Conservation (phyloP, 768 basidiomycete genomes). For the Solioccasus polychromus region DNA sequence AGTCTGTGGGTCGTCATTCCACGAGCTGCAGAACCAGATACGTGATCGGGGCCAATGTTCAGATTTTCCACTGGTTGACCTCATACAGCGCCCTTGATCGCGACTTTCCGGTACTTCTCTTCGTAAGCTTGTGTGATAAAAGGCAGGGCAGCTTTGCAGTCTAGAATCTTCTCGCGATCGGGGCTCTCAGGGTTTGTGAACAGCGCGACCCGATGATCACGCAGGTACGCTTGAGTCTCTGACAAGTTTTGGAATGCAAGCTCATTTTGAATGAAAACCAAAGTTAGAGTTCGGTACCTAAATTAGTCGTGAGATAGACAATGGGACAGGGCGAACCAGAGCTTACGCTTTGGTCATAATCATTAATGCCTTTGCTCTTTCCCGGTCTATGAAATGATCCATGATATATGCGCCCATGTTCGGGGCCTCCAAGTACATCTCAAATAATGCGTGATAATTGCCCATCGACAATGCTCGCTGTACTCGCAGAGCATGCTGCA, state of each 20-base stretch:
- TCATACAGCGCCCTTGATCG: conserved; percentile 91
- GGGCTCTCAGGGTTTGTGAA: conserved; percentile 63
- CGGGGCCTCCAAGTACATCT: conserved; percentile 76
- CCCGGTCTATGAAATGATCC: conserved; percentile 96
- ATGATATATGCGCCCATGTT: conserved; percentile 99
- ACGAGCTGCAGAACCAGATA: conserved; percentile 7
- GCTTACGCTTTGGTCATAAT: conserved; percentile 93
- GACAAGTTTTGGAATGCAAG: conserved; percentile 76
- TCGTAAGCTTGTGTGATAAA: conserved; percentile 66
- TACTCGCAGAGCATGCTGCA: conserved; percentile 86
- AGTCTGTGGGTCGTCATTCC: conserved; percentile 14
- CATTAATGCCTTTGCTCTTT: conserved; percentile 81
- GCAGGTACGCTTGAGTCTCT: conserved; percentile 67
- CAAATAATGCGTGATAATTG: conserved; percentile 93
- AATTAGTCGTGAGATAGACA: conserved; percentile 2
- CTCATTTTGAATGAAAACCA: conserved; percentile 74
- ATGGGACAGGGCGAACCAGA: not conserved
- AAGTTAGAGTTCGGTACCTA: conserved; percentile 80
- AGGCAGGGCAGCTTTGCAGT: conserved; percentile 62
- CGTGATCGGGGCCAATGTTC: conserved; percentile 3
- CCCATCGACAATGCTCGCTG: conserved; percentile 87
- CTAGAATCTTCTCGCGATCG: conserved; percentile 63
- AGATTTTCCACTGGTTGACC: conserved; percentile 2
- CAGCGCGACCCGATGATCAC: conserved; percentile 60
- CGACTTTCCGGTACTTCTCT: conserved; percentile 81